Evolutionary conservation across 1,139 yeast species (phyloP), one percentile per base, ranked within the genome.

Genomic region (Diutina rugosa): DNA sequence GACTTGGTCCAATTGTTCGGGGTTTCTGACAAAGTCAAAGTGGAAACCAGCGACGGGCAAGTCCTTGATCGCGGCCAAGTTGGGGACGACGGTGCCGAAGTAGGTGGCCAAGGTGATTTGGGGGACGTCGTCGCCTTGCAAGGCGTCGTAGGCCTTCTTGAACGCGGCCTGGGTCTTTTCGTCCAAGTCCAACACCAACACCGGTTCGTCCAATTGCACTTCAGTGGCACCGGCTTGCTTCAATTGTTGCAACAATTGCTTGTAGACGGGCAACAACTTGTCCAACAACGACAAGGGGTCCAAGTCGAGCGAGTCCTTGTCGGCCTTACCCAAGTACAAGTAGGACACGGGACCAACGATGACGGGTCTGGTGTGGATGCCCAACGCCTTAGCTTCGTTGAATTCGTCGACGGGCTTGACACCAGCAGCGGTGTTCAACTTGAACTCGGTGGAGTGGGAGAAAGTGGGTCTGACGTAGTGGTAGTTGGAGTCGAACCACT

Each of bases 401-500:
- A 80, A 93, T 82, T 93, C 97, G 68, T 85, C 97, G 68, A 93
- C 95, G 70, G 99, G 98, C 83, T 93, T 93, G 69, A 85, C 79
- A 70, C 96, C 96, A 59, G 76, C 77, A 56, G 67, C 71, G 59
- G 72, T 62, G 76, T 86, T 90, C 74, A 93, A 87, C 82, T 93
- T 91, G 88, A 49, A 95, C 67, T 86, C 85, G 63, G 98, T 93
- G 65, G 90, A 82, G 82, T 90, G 86, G 59, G 97, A 89, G 79
- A 93, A 90, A 66, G 99, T 95, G 76, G 99, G 99, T 83, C 99
- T 90, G 69, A 93, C 98, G 74, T 93, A 95, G 78, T 93, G 99
- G 88, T 93, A 93, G 89, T 93, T 93, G 63, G 98, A 88, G 77
- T 93, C 99, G 67, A 93, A 93, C 99, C 99, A 93, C 82, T 93